Evolutionary conservation across 306 rosid species (phyloP).

Genomic region (Dryas drummondii): DNA sequence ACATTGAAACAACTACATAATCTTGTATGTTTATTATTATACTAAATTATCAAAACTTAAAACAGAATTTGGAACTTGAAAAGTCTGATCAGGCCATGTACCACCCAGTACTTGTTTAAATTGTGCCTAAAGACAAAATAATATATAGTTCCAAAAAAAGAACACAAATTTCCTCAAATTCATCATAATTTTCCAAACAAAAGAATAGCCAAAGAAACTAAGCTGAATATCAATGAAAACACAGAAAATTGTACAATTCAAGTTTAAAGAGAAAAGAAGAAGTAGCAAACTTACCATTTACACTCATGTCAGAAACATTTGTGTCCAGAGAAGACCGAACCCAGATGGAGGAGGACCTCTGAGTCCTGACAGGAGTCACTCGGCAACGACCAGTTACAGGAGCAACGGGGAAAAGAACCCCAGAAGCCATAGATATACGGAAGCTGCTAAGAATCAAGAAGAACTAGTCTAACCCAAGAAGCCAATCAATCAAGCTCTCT

Average conservation of each 20-base stretch:
- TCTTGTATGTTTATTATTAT: not conserved
- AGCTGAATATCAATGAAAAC: not conserved
- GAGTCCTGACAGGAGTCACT: conserved; percentile 28
- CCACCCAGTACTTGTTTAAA: no score
- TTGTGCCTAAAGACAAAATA: not conserved
- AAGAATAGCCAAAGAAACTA: conserved; percentile 14
- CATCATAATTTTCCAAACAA: not conserved
- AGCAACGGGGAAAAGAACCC: conserved; percentile 51
- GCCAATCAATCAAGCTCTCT: conserved; percentile 10
- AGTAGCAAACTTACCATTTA: conserved; percentile 49
- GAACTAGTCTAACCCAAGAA: not conserved
- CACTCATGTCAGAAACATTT: conserved; percentile 86
- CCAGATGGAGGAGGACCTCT: conserved; percentile 24
- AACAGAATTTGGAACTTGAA: not conserved
- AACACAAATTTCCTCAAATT: not conserved
- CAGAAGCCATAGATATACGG: conserved; percentile 54
- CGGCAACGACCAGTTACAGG: conserved; percentile 47
- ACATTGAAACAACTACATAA: not conserved
- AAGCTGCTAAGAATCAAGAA: not conserved
- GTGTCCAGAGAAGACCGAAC: conserved; percentile 77
- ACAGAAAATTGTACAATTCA: not conserved
- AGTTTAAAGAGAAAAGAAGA: not conserved
- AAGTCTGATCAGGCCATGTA: not conserved
- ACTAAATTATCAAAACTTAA: not conserved
- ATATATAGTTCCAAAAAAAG: not conserved